Evolutionary conservation across 1,284 basidiomycete genomes (phyloP), one percentile per base, ranked within the genome.

Genomic region (Sphaerobolus stellatus): DNA sequence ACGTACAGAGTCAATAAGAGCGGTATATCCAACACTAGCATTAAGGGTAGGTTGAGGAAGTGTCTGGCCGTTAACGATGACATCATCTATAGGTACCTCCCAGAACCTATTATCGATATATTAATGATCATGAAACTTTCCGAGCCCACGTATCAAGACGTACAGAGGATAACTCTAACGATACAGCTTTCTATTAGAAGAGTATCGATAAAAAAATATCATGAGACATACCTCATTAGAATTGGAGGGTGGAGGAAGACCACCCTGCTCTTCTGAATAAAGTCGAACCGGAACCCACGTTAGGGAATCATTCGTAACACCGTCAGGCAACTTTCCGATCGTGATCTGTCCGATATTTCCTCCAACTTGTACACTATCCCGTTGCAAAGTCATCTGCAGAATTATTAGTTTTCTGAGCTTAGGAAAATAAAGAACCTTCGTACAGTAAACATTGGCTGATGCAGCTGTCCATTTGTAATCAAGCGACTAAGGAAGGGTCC

Each of bases 61-160:
- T 55, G 66, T 65, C 60, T 74, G 61, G 5, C 80, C 82, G 58
- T 84, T 79, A 16, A 86, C 71, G 64, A 72, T 82, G 8, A 84
- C 79, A 43, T 72, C 79, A 54, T 82, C 80, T n/a, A 86, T 62
- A 24, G 75, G 74, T 5, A 84, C 68, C 61, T 84, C 83, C 83
- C 82, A 84, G 6, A 79, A 76, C 22, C 81, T 78, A 51, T 9
- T n/a, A 25, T 6, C 6, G 27, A 24, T 25, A n/a, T 6, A 25
- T 24, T 27, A 13, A 13, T 13, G 45, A 5, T 6, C 9, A 5
- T 9, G 28, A 27, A 18, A 29, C 18, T n/a, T 18, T 7, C 18
- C 7, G 25, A 43, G n/a, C n/a, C n/a, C n/a, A n/a, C n/a, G n/a
- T n/a, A n/a, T n/a, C 6, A 43, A 43, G 18, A 43, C 40, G n/a